Percentiles rank a stretch among this genome's conserved stretches.
Conservation (phyloP, 768 basidiomycete genomes). For the Hebeloma cylindrosporum region DNA sequence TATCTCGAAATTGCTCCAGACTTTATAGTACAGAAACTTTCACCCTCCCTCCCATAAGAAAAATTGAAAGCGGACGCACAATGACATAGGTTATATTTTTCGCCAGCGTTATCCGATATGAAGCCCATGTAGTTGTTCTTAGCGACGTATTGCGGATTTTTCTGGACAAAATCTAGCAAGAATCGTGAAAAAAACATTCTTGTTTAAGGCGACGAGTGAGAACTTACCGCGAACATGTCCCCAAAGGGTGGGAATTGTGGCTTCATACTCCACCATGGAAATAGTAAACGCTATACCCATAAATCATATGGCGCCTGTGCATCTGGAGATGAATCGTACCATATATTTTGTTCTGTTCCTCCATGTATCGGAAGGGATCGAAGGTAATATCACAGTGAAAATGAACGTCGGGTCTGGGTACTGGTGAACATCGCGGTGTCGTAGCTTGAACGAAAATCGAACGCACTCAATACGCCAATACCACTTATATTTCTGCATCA, state of each 20-base stretch:
- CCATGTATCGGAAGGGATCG: slow-evolving; percentile 77
- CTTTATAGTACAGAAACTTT: slow-evolving; percentile 22
- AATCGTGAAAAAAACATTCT: neutral
- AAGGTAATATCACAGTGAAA: slow-evolving; percentile 70
- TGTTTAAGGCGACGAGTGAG: neutral
- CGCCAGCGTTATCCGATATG: slow-evolving; percentile 65
- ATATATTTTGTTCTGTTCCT: slow-evolving; percentile 70
- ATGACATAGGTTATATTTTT: slow-evolving; percentile 76
- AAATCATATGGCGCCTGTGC: neutral
- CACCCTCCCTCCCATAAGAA: neutral
- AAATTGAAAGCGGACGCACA: slow-evolving; percentile 45
- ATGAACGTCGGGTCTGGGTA: slow-evolving; percentile 62
- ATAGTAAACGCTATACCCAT: slow-evolving; percentile 56
- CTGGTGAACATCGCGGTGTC: slow-evolving; percentile 9
- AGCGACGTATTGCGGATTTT: slow-evolving; percentile 55
- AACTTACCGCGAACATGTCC: slow-evolving; percentile 57
- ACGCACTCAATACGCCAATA: slow-evolving; percentile 55
- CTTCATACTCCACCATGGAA: slow-evolving; percentile 70
- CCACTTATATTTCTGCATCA: slow-evolving; percentile 69
- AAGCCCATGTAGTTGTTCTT: slow-evolving; percentile 63
- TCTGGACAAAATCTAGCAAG: slow-evolving; percentile 56
- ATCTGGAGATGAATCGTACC: slow-evolving; percentile 32
- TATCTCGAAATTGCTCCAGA: slow-evolving; percentile 77
- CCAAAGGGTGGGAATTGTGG: slow-evolving; percentile 83
- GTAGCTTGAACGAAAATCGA: neutral